phyloP scores from a whole-genome alignment of 2,329 filamentous ascomycete species.

The Nigrospora oryzae region DNA sequence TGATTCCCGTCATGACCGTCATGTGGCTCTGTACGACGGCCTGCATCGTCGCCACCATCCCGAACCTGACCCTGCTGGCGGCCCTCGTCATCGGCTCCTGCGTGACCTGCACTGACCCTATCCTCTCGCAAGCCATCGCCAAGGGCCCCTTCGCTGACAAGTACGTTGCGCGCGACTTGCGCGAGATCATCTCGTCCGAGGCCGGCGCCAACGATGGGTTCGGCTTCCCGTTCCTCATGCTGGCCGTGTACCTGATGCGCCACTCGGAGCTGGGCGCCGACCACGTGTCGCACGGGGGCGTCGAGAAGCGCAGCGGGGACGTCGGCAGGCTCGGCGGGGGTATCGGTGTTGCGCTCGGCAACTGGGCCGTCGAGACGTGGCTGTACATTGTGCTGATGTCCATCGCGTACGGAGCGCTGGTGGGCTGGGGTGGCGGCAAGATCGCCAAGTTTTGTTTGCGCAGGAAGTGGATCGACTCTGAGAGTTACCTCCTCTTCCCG shows the following conservation, averaged over 20 bases:
- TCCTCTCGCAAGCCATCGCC: conserved; percentile 54
- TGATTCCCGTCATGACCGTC: conserved; percentile 52
- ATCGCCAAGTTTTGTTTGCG: conserved; percentile 33
- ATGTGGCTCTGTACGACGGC: conserved; percentile 53
- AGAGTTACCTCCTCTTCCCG: conserved; percentile 44
- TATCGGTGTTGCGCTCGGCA: conserved; percentile 24
- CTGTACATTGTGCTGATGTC: conserved; percentile 50
- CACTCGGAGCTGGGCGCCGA: conserved; percentile 18
- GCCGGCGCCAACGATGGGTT: conserved; percentile 56
- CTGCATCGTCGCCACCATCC: conserved; percentile 46
- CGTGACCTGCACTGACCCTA: conserved; percentile 53
- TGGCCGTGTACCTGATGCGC: conserved; percentile 48
- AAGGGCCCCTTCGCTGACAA: conserved; percentile 57
- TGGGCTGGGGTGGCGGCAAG: conserved; percentile 39
- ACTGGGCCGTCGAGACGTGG: conserved; percentile 53
- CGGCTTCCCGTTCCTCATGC: conserved; percentile 52
- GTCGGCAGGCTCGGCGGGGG: neutral
- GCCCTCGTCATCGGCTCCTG: conserved; percentile 51
- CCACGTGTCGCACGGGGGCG: conserved; percentile 29
- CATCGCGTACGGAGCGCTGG: conserved; percentile 39
- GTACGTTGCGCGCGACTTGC: conserved; percentile 46
- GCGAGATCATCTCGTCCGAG: conserved; percentile 55
- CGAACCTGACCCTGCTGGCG: conserved; percentile 42
- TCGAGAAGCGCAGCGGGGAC: conserved; percentile 33
- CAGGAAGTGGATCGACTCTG: conserved; percentile 46